Base-by-base conservation (phyloP, 1,284 basidiomycete species). In the Malassezia yamatoensis region DNA sequence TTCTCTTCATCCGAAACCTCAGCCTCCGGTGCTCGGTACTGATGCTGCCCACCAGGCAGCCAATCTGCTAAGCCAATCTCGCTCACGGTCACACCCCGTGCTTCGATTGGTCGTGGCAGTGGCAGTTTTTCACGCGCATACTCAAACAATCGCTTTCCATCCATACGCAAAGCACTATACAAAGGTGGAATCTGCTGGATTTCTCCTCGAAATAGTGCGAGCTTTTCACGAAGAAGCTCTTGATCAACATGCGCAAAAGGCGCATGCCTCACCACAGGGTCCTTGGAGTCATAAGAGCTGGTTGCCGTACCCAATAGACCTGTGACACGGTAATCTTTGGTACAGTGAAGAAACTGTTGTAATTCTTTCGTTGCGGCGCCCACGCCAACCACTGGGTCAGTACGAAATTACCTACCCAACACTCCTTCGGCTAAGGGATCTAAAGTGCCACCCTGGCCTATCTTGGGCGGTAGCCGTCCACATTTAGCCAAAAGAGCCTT, bases 151-250 rank as follows among this genome's bases (percentile, higher is more conserved):
- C 89, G 87, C 76, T 83, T 90, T 2, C 94, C 94, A 66, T 98
- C 90, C 88, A 98, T 98, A 76, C 96, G 93, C 40, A 98, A 79
- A 0, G 94, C 94, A 11, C 93, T 98, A 77, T 93, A 99, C 74
- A 74, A 60, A 32, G 69, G 72, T 1, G 70, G 69, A 5, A 65
- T 82, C 77, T 99, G 94, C 63, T 82, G 79, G 62, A 96, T 91
- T 58, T 87, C 82, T 24, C 94, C 94, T 64, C 83, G 80, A 74
- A 98, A 96, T 58, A 80, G 77, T n/a, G 81, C 79, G 37, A 98
- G 80, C 1, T 81, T 81, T 11, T 77, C 76, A 70, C 89, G 84
- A 42, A 96, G 81, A 51, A 81, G 77, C 59, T 87, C 85, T 9
- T 51, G 54, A 1, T 89, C 90, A 54, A 99, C 82, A 73, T 90